These are phyloP conservation scores for Tephrocybe sp. DNA, from an alignment of 768 basidiomycete species.

Conservation along the genomic window DNA sequence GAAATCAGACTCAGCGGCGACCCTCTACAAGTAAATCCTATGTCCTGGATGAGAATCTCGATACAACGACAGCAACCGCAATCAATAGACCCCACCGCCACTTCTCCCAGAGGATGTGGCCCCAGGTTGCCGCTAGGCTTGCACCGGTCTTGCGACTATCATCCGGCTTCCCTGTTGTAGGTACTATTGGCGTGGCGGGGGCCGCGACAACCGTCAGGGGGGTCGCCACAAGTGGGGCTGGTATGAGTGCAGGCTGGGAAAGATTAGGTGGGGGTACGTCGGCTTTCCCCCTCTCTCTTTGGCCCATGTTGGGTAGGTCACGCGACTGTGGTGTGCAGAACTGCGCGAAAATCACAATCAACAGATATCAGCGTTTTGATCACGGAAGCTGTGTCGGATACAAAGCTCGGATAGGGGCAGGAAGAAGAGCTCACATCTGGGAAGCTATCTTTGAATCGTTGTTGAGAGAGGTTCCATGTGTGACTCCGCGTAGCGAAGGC, in stretches of 20 bases:
- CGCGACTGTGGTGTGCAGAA: conserved; percentile 65
- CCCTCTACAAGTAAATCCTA: conserved; percentile 24
- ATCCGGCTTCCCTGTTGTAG: conserved; percentile 20
- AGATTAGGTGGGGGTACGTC: conserved; percentile 22
- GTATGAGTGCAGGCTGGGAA: conserved; percentile 6
- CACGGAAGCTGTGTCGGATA: too few species aligned
- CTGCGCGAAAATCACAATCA: conserved; percentile 35
- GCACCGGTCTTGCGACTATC: conserved; percentile 30
- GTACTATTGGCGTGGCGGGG: not conserved
- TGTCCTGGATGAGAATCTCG: conserved; percentile 62
- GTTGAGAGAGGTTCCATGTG: conserved; percentile 77
- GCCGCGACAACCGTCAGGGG: conserved; percentile 8
- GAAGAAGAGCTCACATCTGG: conserved; percentile 65
- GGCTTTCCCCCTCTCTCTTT: conserved; percentile 65
- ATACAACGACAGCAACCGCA: conserved; percentile 75
- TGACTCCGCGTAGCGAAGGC: conserved; percentile 79
- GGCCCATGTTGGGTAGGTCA: conserved; percentile 93
- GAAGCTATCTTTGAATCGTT: conserved; percentile 85
- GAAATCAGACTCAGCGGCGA: not conserved
- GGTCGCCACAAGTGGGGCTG: conserved; percentile 8
- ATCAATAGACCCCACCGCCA: conserved; percentile 84
- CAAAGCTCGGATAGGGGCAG: not conserved
- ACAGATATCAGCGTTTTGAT: conserved; percentile 10
- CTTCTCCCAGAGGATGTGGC: conserved; percentile 75
- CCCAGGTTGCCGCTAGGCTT: conserved; percentile 63